Percentiles rank a stretch among this genome's conserved stretches.
phyloP scores from a whole-genome alignment of 2,329 filamentous ascomycete genomes.

The Tolypocladium ophioglossoides region DNA sequence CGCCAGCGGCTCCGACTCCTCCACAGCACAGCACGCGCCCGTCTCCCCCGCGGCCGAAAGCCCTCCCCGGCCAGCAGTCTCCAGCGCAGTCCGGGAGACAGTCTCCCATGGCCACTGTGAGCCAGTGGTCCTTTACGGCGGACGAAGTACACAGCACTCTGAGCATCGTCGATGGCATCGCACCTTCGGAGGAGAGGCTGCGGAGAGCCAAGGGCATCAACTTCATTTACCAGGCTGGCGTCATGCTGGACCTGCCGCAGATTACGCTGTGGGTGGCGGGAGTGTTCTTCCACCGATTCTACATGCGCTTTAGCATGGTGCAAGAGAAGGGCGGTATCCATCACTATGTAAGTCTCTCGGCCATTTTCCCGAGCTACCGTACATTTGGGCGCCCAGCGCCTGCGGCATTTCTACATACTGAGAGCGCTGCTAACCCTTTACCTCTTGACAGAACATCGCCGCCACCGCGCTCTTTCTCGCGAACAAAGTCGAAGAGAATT shows the following conservation, averaged over 20 bases:
- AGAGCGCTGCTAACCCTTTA: not conserved
- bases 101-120: slow-evolving; percentile 25
- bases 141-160: slow-evolving; percentile 76
- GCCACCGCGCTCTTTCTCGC: slow-evolving; percentile 88
- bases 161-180: slow-evolving; percentile 73
- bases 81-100: slow-evolving; percentile 29
- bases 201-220: slow-evolving; percentile 86
- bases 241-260: slow-evolving; percentile 85
- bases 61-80: slow-evolving; percentile 30
- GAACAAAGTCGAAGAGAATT: slow-evolving; percentile 96
- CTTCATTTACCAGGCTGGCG: slow-evolving; percentile 90
- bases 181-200: slow-evolving; percentile 65
- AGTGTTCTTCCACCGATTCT: slow-evolving; percentile 92
- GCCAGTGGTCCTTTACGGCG: slow-evolving; percentile 83
- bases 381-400: not conserved
- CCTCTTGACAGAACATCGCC: slow-evolving; percentile 55
- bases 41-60: slow-evolving; percentile 41
- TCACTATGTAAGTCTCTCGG: slow-evolving; percentile 61
- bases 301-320: slow-evolving; percentile 80
- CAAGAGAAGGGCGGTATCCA: slow-evolving; percentile 69
- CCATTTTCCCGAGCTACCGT: not conserved
- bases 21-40: slow-evolving; percentile 44
- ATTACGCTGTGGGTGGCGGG: slow-evolving; percentile 85
- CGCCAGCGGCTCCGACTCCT: slow-evolving; percentile 51
- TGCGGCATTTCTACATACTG: not conserved